Evolutionary conservation across 2,329 filamentous ascomycete genomes (phyloP).

Genomic region (Pestalotiopsis sp.): DNA sequence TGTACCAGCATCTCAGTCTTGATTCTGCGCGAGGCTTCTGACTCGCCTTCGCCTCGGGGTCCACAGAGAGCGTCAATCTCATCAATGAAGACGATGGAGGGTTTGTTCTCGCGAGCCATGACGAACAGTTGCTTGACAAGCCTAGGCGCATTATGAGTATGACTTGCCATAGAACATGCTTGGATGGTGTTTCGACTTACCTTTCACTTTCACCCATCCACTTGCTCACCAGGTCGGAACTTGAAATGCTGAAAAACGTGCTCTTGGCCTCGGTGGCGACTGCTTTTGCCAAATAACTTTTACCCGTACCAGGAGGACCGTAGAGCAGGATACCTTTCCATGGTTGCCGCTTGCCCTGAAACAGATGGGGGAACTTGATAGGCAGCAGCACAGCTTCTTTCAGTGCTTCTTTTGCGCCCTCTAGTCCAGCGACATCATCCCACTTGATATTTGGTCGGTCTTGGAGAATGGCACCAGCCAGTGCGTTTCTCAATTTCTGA

Average conservation of each 20-base stretch:
- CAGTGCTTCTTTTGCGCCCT: slow-evolving; percentile 91
- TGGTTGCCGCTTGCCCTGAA: slow-evolving; percentile 92
- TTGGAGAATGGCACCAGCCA: slow-evolving; percentile 88
- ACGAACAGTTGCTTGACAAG: slow-evolving; percentile 96
- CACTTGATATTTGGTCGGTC: slow-evolving; percentile 96
- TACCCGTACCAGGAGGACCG: slow-evolving; percentile 94
- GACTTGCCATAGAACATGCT: not conserved
- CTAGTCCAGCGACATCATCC: slow-evolving; percentile 96
- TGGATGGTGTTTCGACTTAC: slow-evolving; percentile 48
- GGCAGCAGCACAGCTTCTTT: slow-evolving; percentile 98
- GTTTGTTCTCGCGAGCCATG: slow-evolving; percentile 97
- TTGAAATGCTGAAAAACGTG: slow-evolving; percentile 98
- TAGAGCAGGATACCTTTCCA: slow-evolving; percentile 99
- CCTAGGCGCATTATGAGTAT: slow-evolving; percentile 44
- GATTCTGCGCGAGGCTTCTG: slow-evolving; percentile 94
- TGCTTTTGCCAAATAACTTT: slow-evolving; percentile 95
- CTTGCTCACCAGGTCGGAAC: slow-evolving; percentile 95
- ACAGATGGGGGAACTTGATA: slow-evolving; percentile 97
- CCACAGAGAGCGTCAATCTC: slow-evolving; percentile 97
- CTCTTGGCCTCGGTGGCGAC: slow-evolving; percentile 98
- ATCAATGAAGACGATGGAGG: slow-evolving; percentile 98
- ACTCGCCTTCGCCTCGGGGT: slow-evolving; percentile 90
- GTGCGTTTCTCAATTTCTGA: slow-evolving; percentile 91
- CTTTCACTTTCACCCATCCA: slow-evolving; percentile 99
- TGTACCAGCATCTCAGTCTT: slow-evolving; percentile 98